Conservation (phyloP, 75 land plant species). For the Isoetes taiwanensis region DNA sequence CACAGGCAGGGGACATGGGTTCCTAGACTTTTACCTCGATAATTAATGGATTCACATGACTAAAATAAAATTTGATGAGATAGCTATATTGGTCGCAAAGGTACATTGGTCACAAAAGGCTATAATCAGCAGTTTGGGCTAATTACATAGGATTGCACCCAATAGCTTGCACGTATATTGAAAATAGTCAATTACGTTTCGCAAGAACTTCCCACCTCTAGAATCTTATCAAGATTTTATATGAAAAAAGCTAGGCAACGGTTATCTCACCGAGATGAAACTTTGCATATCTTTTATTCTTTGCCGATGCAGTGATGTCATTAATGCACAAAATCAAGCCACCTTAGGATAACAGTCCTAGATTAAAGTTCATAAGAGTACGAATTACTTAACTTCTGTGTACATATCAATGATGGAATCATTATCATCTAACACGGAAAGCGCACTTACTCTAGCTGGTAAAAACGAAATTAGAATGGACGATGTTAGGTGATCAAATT, state of each 20-base stretch:
- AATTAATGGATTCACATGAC: too few species aligned
- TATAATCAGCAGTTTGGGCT: too few species aligned
- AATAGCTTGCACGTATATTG: constrained; percentile 68
- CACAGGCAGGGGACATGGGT: too few species aligned
- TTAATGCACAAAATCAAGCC: constrained; percentile 25
- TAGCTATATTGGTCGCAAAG: too few species aligned
- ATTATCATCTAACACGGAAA: constrained; percentile 81
- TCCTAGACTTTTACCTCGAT: too few species aligned
- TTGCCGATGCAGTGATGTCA: constrained; percentile 93
- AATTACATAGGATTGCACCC: too few species aligned
- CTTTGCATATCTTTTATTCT: constrained; percentile 63
- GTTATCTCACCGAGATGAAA: constrained; percentile 66
- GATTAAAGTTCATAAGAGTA: not conserved
- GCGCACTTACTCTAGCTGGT: constrained; percentile 83
- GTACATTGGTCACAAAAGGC: too few species aligned
- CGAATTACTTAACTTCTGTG: constrained; percentile 41
- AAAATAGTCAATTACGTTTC: too few species aligned
- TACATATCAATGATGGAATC: constrained; percentile 69
- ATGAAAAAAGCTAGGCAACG: constrained; percentile 47
- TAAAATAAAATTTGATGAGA: too few species aligned
- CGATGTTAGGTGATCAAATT: too few species aligned
- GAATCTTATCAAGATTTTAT: not conserved
- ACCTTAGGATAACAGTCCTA: not conserved
- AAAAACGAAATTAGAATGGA: not conserved
- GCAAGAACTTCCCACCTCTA: not conserved